Base-by-base conservation (phyloP, 441 rosid species). In the Populus tomentosa region DNA sequence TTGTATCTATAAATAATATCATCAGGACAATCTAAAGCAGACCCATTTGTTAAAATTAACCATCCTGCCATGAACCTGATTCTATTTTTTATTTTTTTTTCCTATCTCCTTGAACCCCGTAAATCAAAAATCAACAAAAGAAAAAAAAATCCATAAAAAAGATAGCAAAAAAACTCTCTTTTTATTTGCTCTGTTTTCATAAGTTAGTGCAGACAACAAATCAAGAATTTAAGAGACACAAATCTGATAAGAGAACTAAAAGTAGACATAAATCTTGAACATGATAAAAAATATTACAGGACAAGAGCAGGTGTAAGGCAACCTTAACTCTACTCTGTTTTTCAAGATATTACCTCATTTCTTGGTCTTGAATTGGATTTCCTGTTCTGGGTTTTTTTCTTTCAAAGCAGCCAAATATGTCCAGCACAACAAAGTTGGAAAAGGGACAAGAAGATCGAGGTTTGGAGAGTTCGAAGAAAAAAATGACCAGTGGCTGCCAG, bases 31-130 rank as follows among this genome's bases (percentile, higher is more conserved):
- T 81, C 87, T 28, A 81, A 74, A 80, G 63, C 76, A 79, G 86
- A 80, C 83, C 86, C 87, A 77, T 77, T 79, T 78, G 66, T 78
- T 59, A 84, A 79, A 81, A 67, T 80, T 56, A 87, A 86, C 87
- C 90, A 89, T 82, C 92, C 83, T 79, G 88, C 90, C 92, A 90
- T 89, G 74, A 84, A 81, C 80, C 75, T 75, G 79, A 77, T 67
- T 75, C 23, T 38, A 26, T 59, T 38, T 30, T 28, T 28, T 28
- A 2, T 28, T 30, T 30, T 30, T 30, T 30, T 28, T 30, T n/a
- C n/a, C 32, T 30, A 30, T 30, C 32, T 30, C 32, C 32, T 30
- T 35, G 10, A 50, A 35, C 32, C 66, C 33, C 32, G 24, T 35
- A 70, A 69, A 42, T 69, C n/a, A 59, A 33, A 35, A 46, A 23